A percentile compares a stretch with the other conserved stretches of the same genome.
phyloP scores from a whole-genome alignment of 148 eudicot species.

The Gaultheria prostrata region DNA sequence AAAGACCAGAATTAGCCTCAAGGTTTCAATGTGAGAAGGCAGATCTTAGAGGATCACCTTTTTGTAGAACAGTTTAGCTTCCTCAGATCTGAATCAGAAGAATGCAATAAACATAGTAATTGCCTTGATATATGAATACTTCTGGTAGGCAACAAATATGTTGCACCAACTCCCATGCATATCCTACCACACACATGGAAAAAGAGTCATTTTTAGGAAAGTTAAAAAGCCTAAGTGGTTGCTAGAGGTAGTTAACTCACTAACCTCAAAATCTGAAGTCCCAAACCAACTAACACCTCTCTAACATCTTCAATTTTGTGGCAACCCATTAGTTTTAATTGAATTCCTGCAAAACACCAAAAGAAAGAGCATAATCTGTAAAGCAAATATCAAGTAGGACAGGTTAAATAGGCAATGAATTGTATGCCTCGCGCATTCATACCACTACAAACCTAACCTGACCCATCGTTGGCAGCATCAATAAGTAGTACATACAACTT shows the following conservation, averaged over 20 bases:
- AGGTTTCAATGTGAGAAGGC: neutral
- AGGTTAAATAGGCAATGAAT: constrained; percentile 12
- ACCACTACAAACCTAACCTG: constrained; percentile 76
- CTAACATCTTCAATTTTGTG: constrained; percentile 53
- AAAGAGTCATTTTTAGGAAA: constrained; percentile 16
- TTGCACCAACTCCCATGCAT: constrained; percentile 30
- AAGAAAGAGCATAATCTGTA: constrained; percentile 10
- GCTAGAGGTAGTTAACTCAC: constrained; percentile 16
- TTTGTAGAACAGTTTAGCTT: constrained; percentile 26
- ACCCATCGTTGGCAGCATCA: constrained; percentile 40
- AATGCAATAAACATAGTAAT: constrained; percentile 43
- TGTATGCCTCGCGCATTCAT: constrained; percentile 39
- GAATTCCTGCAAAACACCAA: constrained; percentile 32
- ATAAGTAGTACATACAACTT: constrained; percentile 56
- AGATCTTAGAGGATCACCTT: constrained; percentile 43
- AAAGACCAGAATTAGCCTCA: neutral
- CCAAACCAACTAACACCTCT: constrained; percentile 57
- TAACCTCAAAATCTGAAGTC: constrained; percentile 64
- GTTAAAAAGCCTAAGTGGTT: neutral
- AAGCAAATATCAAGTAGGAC: neutral
- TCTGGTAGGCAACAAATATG: constrained; percentile 44
- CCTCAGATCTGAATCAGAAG: constrained; percentile 29
- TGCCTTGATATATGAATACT: constrained; percentile 48
- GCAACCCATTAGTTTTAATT: constrained; percentile 35
- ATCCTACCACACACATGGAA: constrained; percentile 34